Percentiles rank a stretch among this genome's conserved stretches.
Conservation (phyloP, 768 basidiomycete species). For the Sporobolomyces pararoseus region DNA sequence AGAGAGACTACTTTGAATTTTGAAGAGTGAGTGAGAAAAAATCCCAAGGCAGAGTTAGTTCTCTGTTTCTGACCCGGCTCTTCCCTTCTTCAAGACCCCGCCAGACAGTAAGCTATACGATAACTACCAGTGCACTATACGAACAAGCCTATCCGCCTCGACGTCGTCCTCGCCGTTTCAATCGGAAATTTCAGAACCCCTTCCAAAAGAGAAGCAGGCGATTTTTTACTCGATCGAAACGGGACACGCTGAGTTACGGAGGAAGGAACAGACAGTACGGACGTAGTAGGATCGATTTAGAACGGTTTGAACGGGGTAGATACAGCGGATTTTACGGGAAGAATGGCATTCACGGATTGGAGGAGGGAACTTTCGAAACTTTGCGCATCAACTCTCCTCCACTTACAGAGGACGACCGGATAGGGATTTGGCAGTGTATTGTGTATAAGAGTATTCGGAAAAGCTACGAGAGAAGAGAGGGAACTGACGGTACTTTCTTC, state of each 20-base stretch:
- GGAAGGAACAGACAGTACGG: no score
- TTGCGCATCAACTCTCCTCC: no score
- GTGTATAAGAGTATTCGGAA: no score
- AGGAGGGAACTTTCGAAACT: no score
- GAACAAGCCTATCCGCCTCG: not conserved
- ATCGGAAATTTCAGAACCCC: not conserved
- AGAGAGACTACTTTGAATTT: not conserved
- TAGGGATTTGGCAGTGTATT: no score
- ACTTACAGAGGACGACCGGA: no score
- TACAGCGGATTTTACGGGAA: not conserved
- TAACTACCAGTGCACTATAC: not conserved
- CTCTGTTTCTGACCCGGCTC: conserved; percentile 20
- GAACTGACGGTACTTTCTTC: no score
- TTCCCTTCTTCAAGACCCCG: conserved; percentile 19
- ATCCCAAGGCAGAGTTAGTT: not conserved
- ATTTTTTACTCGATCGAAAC: not conserved
- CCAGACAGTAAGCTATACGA: conserved; percentile 17
- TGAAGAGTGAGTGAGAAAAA: not conserved
- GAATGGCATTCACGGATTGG: no score
- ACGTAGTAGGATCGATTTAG: not conserved
- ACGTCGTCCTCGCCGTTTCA: not conserved
- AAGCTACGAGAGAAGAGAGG: no score
- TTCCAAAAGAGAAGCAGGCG: no score
- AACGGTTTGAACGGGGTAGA: not conserved
- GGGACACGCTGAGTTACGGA: not conserved